phyloP scores from a whole-genome alignment of 768 basidiomycete species.

The Rhizopogon rudus region DNA sequence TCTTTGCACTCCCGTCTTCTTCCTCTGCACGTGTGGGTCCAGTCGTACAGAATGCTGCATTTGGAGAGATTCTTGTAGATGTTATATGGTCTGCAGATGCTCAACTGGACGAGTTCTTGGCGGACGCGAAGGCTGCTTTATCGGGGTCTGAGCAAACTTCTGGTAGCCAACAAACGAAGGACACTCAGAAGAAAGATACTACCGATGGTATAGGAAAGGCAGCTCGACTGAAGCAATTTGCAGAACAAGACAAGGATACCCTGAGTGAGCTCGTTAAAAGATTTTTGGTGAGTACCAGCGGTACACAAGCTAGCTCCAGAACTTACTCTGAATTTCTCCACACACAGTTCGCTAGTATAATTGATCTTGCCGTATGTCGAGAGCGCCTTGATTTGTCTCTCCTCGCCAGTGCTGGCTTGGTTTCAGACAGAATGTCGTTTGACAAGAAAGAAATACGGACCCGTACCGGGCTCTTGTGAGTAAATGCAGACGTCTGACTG shows the following conservation, averaged over 20 bases:
- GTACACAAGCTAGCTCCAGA: not conserved
- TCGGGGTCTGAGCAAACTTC: slow-evolving; percentile 22
- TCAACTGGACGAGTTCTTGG: slow-evolving; percentile 65
- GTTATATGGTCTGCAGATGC: slow-evolving; percentile 79
- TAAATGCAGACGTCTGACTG: slow-evolving; percentile 9
- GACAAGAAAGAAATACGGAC: slow-evolving; percentile 80
- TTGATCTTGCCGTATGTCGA: slow-evolving; percentile 58
- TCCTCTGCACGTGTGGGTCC: slow-evolving; percentile 40
- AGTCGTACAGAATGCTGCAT: slow-evolving; percentile 36
- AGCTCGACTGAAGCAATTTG: slow-evolving; percentile 44
- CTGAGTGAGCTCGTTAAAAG: slow-evolving; percentile 54
- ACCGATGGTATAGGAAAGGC: slow-evolving; percentile 20
- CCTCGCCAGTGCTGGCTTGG: slow-evolving; percentile 58
- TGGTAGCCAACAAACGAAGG: slow-evolving; percentile 26
- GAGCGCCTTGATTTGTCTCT: slow-evolving; percentile 71
- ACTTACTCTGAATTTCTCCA: not conserved
- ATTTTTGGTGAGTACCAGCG: slow-evolving; percentile 42
- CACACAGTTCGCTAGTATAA: slow-evolving; percentile 50
- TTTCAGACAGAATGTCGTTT: slow-evolving; percentile 59
- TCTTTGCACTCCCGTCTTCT: slow-evolving; percentile 63
- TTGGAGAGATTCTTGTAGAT: slow-evolving; percentile 74
- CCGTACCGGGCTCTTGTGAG: slow-evolving; percentile 79
- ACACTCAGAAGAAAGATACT: slow-evolving; percentile 8
- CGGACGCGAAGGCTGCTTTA: slow-evolving; percentile 46
- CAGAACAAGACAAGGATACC: slow-evolving; percentile 60